phyloP scores from a whole-genome alignment of 768 basidiomycete genomes.

The Tricholoma matsutake region DNA sequence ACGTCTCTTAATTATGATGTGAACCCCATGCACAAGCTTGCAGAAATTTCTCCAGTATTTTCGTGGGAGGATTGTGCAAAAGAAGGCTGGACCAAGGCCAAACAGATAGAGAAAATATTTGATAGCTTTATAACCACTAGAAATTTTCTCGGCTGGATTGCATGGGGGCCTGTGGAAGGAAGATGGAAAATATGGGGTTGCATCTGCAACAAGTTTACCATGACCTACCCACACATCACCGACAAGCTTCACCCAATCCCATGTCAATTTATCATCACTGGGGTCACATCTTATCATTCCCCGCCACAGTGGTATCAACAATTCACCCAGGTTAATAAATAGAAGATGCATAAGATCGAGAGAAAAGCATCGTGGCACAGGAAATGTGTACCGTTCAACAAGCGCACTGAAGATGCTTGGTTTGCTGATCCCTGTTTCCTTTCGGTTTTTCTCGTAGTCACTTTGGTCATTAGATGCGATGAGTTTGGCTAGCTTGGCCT shows the following conservation, averaged over 20 bases:
- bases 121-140: constrained; percentile 22
- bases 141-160: constrained; percentile 10
- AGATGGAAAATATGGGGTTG: constrained; percentile 8
- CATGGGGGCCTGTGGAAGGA: constrained; percentile 27
- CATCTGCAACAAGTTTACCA: constrained; percentile 11
- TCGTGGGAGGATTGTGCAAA: constrained; percentile 16
- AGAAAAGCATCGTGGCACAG: constrained; percentile 11
- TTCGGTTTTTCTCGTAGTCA: background rate
- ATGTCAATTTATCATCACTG: constrained; percentile 1
- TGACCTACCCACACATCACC: background rate
- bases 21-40: too few species aligned
- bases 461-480: background rate
- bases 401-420: constrained; percentile 5
- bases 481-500: background rate
- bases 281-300: constrained; percentile 3
- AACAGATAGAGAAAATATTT: constrained; percentile 25
- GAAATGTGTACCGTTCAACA: background rate
- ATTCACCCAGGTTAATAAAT: too few species aligned
- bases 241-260: constrained; percentile 11
- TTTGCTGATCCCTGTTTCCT: too few species aligned
- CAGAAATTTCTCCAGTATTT: constrained; percentile 22
- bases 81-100: constrained; percentile 23
- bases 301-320: constrained; percentile 10
- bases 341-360: constrained; percentile 10
- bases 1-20: too few species aligned